Conservation (phyloP, 1,139 yeast genomes). For the Yamadazyma diddensiae region DNA sequence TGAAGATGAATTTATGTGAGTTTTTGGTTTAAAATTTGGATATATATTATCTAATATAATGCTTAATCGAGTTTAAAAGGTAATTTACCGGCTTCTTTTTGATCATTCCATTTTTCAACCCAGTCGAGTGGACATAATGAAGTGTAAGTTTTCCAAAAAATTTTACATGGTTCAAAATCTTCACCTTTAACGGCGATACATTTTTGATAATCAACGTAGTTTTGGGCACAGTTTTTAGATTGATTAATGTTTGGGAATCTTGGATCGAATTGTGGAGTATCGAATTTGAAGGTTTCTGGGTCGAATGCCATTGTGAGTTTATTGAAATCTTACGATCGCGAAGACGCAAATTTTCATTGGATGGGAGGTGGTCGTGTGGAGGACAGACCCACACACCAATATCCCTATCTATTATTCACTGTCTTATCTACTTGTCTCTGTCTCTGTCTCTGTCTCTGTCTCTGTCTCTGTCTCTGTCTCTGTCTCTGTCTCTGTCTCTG, state of each 20-base stretch:
- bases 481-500: no score
- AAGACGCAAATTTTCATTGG: constrained; percentile 9
- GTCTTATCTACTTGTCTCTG: no score
- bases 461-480: no score
- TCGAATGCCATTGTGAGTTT: constrained; percentile 37
- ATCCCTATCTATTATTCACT: no score
- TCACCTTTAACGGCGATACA: constrained; percentile 97
- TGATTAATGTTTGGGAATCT: constrained; percentile 97
- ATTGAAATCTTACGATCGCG: constrained; percentile 11
- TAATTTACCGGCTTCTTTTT: constrained; percentile 64
- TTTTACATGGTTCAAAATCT: constrained; percentile 96
- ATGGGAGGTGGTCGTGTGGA: constrained; percentile 1
- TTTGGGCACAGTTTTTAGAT: constrained; percentile 97
- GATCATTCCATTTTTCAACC: constrained; percentile 96
- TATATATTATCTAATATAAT: not conserved
- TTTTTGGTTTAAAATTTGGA: not conserved
- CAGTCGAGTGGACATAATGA: constrained; percentile 91
- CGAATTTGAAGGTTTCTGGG: constrained; percentile 53
- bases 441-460: no score
- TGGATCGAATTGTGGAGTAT: constrained; percentile 86
- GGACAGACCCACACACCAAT: no score
- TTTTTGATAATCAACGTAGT: constrained; percentile 96
- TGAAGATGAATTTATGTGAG: constrained; percentile 66
- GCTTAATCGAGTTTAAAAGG: constrained; percentile 37
- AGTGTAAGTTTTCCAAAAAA: constrained; percentile 86